These are phyloP conservation scores for Chytriomyces sp. DNA, from an alignment of 192 early-diverging fungal genomes.

Conservation along the genomic window DNA sequence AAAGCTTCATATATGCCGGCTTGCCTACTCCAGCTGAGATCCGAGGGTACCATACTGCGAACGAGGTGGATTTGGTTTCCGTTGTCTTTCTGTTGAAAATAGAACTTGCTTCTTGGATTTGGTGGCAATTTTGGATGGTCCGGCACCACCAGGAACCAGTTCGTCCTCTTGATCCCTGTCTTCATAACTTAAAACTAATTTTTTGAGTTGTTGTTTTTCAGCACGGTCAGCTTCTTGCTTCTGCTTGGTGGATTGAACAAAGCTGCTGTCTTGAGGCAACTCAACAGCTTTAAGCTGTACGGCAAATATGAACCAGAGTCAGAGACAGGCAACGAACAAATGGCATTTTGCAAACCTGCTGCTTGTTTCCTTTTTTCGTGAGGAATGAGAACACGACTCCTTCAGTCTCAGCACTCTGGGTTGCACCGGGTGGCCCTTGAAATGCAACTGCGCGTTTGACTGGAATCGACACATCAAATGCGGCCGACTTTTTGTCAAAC, in stretches of 20 bases:
- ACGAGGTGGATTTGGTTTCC: not conserved
- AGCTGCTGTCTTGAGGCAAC: constrained; percentile 77
- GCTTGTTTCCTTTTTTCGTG: constrained; percentile 85
- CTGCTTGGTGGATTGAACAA: constrained; percentile 79
- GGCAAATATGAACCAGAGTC: constrained; percentile 5
- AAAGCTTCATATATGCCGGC: too few relatives aligned
- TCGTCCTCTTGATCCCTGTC: constrained; percentile 64
- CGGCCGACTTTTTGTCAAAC: constrained; percentile 72
- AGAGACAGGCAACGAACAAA: not conserved
- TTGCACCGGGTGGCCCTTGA: constrained; percentile 16
- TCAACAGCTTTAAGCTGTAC: constrained; percentile 72
- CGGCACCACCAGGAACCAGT: not conserved
- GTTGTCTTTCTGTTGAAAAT: not conserved
- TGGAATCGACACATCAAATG: constrained; percentile 91
- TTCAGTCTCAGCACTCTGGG: constrained; percentile 33
- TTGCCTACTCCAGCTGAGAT: not conserved
- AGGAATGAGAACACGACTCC: constrained; percentile 80
- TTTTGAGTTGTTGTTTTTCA: constrained; percentile 89
- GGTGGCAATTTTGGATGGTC: not conserved
- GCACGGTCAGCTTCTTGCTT: constrained; percentile 88
- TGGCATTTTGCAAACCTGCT: constrained; percentile 54
- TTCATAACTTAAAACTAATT: constrained; percentile 90
- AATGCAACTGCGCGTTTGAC: constrained; percentile 46
- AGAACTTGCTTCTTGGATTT: not conserved
- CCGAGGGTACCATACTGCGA: not conserved